Conservation (phyloP, 441 rosid species). For the Cnidoscolus chayamansa region DNA sequence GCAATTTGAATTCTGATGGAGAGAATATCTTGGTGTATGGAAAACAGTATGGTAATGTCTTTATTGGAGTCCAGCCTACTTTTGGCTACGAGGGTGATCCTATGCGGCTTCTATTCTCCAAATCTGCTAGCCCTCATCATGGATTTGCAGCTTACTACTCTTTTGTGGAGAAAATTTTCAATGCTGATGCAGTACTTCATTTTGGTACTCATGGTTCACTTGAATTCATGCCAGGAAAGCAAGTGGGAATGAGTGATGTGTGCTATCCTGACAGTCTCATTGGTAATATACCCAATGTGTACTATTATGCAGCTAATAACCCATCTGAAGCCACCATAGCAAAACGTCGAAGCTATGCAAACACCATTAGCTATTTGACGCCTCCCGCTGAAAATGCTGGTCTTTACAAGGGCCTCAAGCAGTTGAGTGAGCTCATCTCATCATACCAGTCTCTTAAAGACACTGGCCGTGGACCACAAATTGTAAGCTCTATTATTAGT, state of each 20-base stretch:
- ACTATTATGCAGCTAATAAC: constrained; percentile 94
- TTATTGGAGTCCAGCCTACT: constrained; percentile 98
- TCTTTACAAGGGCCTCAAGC: constrained; percentile 98
- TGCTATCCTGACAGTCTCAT: constrained; percentile 96
- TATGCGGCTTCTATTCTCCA: constrained; percentile 93
- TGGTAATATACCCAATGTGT: constrained; percentile 93
- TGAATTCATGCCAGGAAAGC: constrained; percentile 99
- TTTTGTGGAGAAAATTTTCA: constrained; percentile 86
- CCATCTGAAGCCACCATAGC: constrained; percentile 99
- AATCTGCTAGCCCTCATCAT: constrained; percentile 97
- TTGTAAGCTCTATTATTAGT: constrained; percentile 89
- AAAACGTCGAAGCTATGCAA: constrained; percentile 96
- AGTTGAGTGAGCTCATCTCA: constrained; percentile 88
- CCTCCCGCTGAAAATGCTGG: constrained; percentile 99
- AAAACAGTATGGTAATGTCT: constrained; percentile 84
- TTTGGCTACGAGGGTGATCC: constrained; percentile 99
- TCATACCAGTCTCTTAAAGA: constrained; percentile 97
- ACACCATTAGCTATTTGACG: constrained; percentile 91
- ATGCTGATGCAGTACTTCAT: constrained; percentile 95
- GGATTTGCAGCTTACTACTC: constrained; percentile 98
- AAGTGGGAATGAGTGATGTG: constrained; percentile 98
- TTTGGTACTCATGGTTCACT: constrained; percentile 98
- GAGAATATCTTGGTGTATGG: constrained; percentile 92
- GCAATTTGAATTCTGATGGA: constrained; percentile 91
- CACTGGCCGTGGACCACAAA: constrained; percentile 86